A percentile compares a stretch with the other conserved stretches of the same genome.
Evolutionary conservation across 2,329 filamentous ascomycete species (phyloP).

Genomic region (Aspergillus fumigatus): DNA sequence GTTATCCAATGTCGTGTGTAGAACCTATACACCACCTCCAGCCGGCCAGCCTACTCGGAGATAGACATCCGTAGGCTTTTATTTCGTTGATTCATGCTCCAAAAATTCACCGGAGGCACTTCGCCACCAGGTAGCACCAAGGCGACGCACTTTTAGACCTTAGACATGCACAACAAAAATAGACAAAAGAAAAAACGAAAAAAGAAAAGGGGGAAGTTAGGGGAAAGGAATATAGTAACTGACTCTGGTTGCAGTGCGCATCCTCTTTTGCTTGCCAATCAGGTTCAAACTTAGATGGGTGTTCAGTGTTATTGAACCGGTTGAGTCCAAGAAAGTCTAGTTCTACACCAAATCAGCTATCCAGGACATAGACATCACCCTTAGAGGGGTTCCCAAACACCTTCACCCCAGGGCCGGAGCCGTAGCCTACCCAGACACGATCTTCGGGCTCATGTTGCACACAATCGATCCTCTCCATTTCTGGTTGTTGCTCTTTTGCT

Average conservation of each 20-base stretch:
- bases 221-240: background rate
- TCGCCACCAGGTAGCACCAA: background rate
- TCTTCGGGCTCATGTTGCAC: too few species aligned
- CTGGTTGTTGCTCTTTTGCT: too few species aligned
- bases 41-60: slow-evolving; percentile 8
- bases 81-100: too few species aligned
- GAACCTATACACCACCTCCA: slow-evolving; percentile 9
- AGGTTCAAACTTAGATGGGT: background rate
- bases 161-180: too few species aligned
- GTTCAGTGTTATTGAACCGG: too few species aligned
- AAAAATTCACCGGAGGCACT: too few species aligned
- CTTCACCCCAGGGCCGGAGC: background rate
- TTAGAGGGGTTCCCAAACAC: slow-evolving; percentile 7
- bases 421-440: background rate
- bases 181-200: too few species aligned
- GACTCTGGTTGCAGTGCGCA: slow-evolving; percentile 9
- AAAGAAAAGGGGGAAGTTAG: too few species aligned
- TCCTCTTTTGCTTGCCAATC: slow-evolving; percentile 9
- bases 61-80: too few species aligned
- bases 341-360: slow-evolving; percentile 4
- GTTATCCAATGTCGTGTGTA: slow-evolving; percentile 1
- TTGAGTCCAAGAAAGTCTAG: background rate
- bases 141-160: too few species aligned
- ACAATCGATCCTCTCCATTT: too few species aligned
- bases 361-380: slow-evolving; percentile 7